These are phyloP conservation scores for Paramecium tetraurelia DNA, from an alignment of 73 alveolate species.

Conservation along the genomic window DNA sequence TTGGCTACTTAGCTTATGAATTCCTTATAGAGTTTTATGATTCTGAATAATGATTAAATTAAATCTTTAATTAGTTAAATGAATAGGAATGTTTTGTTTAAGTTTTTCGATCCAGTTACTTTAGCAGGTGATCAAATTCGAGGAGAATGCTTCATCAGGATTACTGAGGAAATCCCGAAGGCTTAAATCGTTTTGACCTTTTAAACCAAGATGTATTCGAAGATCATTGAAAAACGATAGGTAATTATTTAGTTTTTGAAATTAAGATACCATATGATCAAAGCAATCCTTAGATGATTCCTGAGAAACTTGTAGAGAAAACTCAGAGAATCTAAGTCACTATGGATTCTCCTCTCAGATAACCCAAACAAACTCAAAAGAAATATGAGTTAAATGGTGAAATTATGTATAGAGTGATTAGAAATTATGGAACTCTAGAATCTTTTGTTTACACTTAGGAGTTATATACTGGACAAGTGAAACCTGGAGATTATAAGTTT, in stretches of 20 bases:
- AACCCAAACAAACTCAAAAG: neutral
- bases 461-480: constrained; percentile 15
- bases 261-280: constrained; percentile 25
- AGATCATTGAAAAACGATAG: neutral
- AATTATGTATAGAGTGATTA: neutral
- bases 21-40: neutral
- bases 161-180: neutral
- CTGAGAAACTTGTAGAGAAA: constrained; percentile 7
- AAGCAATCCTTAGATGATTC: constrained; percentile 26
- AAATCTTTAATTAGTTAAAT: neutral
- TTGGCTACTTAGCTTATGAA: neutral
- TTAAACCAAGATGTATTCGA: neutral
- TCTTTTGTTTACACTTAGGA: neutral
- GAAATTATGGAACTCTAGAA: constrained; percentile 11
- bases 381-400: constrained; percentile 29
- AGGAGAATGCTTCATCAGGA: constrained; percentile 8
- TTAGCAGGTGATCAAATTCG: neutral
- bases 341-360: neutral
- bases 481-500: constrained; percentile 34
- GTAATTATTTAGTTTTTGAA: neutral
- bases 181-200: neutral
- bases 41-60: neutral
- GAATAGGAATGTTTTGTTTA: neutral
- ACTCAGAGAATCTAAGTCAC: neutral
- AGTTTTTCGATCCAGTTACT: constrained; percentile 14